Base-by-base conservation (phyloP, 805 yeast species). In the Kazachstania martiniae region DNA sequence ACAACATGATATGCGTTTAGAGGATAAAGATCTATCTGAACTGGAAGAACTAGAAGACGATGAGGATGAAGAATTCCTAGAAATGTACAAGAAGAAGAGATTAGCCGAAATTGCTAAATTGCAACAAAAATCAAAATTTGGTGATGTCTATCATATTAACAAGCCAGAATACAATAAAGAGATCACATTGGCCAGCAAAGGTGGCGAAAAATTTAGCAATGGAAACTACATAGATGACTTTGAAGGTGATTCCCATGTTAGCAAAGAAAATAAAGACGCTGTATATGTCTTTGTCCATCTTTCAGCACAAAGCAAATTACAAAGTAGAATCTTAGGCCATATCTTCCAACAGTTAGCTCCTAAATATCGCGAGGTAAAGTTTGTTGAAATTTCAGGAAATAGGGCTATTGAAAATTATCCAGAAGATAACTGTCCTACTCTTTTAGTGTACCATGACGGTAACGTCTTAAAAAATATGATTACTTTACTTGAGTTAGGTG, bases 371-470 rank as follows among this genome's bases (percentile, higher is more conserved):
- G 95, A 91, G 49, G 59, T 89, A 44, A 91, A 91, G 57, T 82
- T 91, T 51, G 89, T 85, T 27, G 95, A 91, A 45, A 91, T 91
- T 30, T 78, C 82, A n/a, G 95, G 83, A 16, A 68, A 73, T 37
- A 74, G 95, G 56, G 94, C 96, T 32, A 80, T 87, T 42, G 97
- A 89, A 49, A 77, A 78, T 50, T 91, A 87, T 55, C 96, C 98
- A 2, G 89, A 83, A 17, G 54, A 69, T 21, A 87, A 84, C 62
- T 81, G 94, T 46, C 99, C 99, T 2, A 91, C 98, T 0, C 61
- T 91, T 6, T 66, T 91, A 31, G 71, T 91, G 1, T 91, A 91
- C 56, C 71, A 72, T 48, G 72, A 84, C 34, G 79, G 78, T 18
- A 75, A 83, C 41, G 87, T 93, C 7, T 61, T 77, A 16, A 80